Evolutionary conservation across 192 early-diverging fungal genomes (phyloP), one percentile per base, ranked within the genome.

Genomic region (Allomyces macrogynus): DNA sequence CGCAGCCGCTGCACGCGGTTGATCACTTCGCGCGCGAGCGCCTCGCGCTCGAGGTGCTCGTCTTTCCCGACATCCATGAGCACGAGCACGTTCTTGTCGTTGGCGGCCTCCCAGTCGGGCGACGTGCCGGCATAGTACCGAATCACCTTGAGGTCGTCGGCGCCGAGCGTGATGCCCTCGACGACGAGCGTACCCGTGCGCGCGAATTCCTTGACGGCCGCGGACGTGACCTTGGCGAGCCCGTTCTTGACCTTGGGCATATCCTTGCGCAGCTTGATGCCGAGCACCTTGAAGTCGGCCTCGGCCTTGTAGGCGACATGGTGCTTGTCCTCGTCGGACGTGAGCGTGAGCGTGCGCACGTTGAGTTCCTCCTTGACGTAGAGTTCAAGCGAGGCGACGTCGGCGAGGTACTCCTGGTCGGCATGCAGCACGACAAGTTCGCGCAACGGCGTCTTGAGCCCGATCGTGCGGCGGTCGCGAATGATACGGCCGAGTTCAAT

Each of bases 341-440:
- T 96, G 10, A 92, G 82, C 43, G 87, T 84, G 65, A 99, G 76
- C 65, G 78, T 84, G 69, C 89, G 85, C 60, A 99, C 72, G 69
- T 95, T 95, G 65, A 99, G 81, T 75, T 99, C 94, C 74, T 95
- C 90, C 22, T 78, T 76, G 71, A 99, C 88, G 75, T 95, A 97
- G 24, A 69, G 74, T 63, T 91, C 85, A 60, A 99, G 77, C n/a
- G 84, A 73, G 67, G 80, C 78, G 67, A 97, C 76, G 72, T 99
- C 95, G 18, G 78, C 75, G 64, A 87, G 90, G 78, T 90, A 95
- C 79, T 95, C 81, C 49, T 84, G 75, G 71, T 88, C 86, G 3
- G 88, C 78, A 74, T 93, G 87, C 65, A 99, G 82, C 43, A 97
- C 88, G 25, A 99, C 87, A 44, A 99, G 73, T 72, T 97, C 92